phyloP scores from a whole-genome alignment of 805 yeast species.

The Maudiozyma serrabonitensis region DNA sequence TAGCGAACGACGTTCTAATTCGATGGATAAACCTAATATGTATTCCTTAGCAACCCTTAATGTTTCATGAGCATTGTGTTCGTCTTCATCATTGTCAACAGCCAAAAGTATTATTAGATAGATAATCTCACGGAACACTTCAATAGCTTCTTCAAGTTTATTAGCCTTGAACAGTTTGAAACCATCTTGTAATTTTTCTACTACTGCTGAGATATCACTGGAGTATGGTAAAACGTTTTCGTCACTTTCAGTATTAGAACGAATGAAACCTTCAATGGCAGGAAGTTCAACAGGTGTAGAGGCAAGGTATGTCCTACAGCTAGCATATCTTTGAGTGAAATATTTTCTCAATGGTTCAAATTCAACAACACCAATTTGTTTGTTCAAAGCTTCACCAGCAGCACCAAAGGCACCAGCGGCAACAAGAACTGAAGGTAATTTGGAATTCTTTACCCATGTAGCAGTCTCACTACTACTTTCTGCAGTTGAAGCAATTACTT shows the following conservation, averaged over 20 bases:
- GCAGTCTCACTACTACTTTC: constrained; percentile 50
- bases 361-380: constrained; percentile 77
- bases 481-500: constrained; percentile 22
- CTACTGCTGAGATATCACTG: constrained; percentile 64
- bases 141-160: constrained; percentile 73
- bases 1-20: constrained; percentile 75
- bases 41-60: constrained; percentile 76
- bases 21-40: constrained; percentile 85
- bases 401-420: constrained; percentile 96
- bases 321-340: constrained; percentile 74
- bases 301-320: constrained; percentile 66
- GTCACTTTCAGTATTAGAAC: constrained; percentile 45
- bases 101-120: constrained; percentile 64
- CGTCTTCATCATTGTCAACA: constrained; percentile 68
- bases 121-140: constrained; percentile 66
- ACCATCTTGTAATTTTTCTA: constrained; percentile 53
- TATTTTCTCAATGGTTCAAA: constrained; percentile 82
- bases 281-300: constrained; percentile 63
- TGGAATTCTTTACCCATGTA: constrained; percentile 80
- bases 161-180: constrained; percentile 77
- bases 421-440: constrained; percentile 81
- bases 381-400: constrained; percentile 84
- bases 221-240: constrained; percentile 50
- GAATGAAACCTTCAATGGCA: constrained; percentile 56
- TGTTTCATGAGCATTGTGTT: constrained; percentile 60